These are phyloP conservation scores for Hortaea sp. DNA, from an alignment of 2,329 filamentous ascomycete genomes.

Conservation along the genomic window DNA sequence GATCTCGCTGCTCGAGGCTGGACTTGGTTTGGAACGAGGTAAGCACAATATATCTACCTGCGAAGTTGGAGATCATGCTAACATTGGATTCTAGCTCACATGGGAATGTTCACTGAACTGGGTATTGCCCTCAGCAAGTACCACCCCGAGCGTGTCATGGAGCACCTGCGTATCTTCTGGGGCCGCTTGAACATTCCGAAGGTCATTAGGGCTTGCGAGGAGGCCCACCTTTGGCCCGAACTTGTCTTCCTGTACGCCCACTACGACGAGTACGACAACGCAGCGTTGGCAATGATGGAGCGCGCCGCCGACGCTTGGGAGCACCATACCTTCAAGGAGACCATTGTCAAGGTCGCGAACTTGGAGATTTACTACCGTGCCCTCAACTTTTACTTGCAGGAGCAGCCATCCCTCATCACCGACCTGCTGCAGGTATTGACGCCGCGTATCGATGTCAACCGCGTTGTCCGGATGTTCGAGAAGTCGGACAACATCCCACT, in stretches of 20 bases:
- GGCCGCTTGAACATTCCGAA: slow-evolving; percentile 93
- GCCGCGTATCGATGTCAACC: slow-evolving; percentile 92
- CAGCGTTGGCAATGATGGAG: slow-evolving; percentile 94
- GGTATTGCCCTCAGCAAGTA: slow-evolving; percentile 91
- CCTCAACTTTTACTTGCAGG: slow-evolving; percentile 93
- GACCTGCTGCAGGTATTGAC: slow-evolving; percentile 87
- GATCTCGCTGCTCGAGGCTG: slow-evolving; percentile 86
- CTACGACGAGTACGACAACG: slow-evolving; percentile 97
- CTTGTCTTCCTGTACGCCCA: slow-evolving; percentile 96
- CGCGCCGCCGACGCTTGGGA: slow-evolving; percentile 96
- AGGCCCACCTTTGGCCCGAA: slow-evolving; percentile 94
- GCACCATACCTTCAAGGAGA: slow-evolving; percentile 99
- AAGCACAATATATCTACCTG: not conserved
- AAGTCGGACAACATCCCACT: slow-evolving; percentile 96
- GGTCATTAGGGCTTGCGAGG: slow-evolving; percentile 86
- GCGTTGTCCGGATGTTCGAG: slow-evolving; percentile 98
- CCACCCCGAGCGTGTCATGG: slow-evolving; percentile 92
- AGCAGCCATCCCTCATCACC: slow-evolving; percentile 92
- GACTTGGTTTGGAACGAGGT: slow-evolving; percentile 69
- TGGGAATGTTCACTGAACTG: slow-evolving; percentile 93
- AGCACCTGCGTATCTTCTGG: slow-evolving; percentile 98
- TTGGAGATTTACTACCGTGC: slow-evolving; percentile 98
- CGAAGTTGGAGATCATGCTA: not conserved
- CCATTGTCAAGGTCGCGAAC: slow-evolving; percentile 93
- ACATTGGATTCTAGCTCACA: slow-evolving; percentile 52